phyloP scores from a whole-genome alignment of 805 yeast genomes.

The Ogataea dorogensis region DNA sequence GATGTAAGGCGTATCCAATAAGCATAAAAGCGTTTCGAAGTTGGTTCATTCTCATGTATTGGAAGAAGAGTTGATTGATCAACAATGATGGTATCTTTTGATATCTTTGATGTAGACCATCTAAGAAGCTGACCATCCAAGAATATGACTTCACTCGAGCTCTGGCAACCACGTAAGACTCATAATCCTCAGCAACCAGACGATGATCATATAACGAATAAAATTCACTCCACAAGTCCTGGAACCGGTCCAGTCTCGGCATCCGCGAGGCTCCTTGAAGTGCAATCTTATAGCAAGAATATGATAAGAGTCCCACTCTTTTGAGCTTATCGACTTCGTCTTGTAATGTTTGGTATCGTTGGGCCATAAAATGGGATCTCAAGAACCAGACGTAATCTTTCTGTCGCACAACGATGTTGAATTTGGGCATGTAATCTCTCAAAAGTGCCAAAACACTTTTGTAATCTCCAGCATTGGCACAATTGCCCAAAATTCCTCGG shows the following conservation, averaged over 20 bases:
- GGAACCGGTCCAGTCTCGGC: slow-evolving; percentile 16
- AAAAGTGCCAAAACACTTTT: slow-evolving; percentile 25
- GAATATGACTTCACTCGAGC: slow-evolving; percentile 18
- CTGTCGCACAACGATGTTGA: slow-evolving; percentile 16
- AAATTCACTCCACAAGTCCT: slow-evolving; percentile 22
- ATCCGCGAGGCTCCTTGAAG: slow-evolving; percentile 24
- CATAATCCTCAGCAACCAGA: slow-evolving; percentile 20
- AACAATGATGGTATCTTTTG: slow-evolving; percentile 21
- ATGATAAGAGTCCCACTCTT: slow-evolving; percentile 10
- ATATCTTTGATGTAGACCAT: slow-evolving; percentile 13
- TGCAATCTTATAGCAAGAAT: slow-evolving; percentile 22
- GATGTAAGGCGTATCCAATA: slow-evolving; percentile 19
- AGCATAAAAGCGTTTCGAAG: slow-evolving; percentile 22
- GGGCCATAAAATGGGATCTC: slow-evolving; percentile 24
- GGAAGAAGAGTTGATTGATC: slow-evolving; percentile 30
- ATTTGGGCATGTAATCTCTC: slow-evolving; percentile 25
- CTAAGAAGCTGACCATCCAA: slow-evolving; percentile 17
- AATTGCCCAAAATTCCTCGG: slow-evolving; percentile 20
- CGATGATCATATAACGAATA: slow-evolving; percentile 10
- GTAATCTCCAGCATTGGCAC: slow-evolving; percentile 26
- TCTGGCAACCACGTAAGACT: slow-evolving; percentile 23
- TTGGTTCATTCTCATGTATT: slow-evolving; percentile 19
- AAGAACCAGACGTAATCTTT: slow-evolving; percentile 27
- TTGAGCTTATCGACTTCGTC: slow-evolving; percentile 16
- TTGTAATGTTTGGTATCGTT: slow-evolving; percentile 24